Evolutionary conservation across 1,284 basidiomycete species (phyloP).

Genomic region (Rhodofomes roseus): DNA sequence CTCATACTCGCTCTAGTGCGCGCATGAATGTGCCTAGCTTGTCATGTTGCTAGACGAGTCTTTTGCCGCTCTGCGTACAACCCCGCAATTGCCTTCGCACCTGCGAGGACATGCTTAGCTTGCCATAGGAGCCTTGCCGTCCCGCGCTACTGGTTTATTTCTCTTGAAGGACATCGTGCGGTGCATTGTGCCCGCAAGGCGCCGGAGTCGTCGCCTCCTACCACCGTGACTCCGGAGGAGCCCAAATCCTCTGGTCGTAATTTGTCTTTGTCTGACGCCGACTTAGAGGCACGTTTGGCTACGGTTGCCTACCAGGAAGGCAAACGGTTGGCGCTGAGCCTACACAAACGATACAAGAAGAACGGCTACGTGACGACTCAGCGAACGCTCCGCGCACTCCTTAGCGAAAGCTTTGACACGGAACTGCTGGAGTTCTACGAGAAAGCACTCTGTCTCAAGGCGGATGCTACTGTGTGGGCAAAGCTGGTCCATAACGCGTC

Average conservation of each 20-base stretch:
- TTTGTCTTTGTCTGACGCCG: not conserved
- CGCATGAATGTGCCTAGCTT: constrained; percentile 32
- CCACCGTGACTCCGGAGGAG: not conserved
- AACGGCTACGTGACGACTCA: constrained; percentile 33
- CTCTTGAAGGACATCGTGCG: not conserved
- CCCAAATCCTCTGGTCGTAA: not conserved
- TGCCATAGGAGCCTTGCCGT: not conserved
- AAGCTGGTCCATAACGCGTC: constrained; percentile 43
- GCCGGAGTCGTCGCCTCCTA: not conserved
- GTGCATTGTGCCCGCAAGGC: not conserved
- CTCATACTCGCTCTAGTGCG: constrained; percentile 1
- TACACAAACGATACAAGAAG: constrained; percentile 17
- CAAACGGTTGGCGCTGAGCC: constrained; percentile 5
- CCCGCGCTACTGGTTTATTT: not conserved
- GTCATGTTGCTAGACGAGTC: constrained; percentile 16
- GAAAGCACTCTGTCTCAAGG: constrained; percentile 35
- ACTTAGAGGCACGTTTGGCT: constrained; percentile 6
- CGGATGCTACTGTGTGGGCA: constrained; percentile 44
- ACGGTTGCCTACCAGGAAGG: not conserved
- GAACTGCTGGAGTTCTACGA: constrained; percentile 43
- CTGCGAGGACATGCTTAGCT: not conserved
- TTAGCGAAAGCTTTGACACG: constrained; percentile 31
- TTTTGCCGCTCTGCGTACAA: not conserved
- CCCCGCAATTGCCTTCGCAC: not conserved
- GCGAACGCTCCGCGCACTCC: constrained; percentile 35